Base-by-base conservation (phyloP, 2,329 filamentous ascomycete genomes). In the Chaetoscypha palmicola region DNA sequence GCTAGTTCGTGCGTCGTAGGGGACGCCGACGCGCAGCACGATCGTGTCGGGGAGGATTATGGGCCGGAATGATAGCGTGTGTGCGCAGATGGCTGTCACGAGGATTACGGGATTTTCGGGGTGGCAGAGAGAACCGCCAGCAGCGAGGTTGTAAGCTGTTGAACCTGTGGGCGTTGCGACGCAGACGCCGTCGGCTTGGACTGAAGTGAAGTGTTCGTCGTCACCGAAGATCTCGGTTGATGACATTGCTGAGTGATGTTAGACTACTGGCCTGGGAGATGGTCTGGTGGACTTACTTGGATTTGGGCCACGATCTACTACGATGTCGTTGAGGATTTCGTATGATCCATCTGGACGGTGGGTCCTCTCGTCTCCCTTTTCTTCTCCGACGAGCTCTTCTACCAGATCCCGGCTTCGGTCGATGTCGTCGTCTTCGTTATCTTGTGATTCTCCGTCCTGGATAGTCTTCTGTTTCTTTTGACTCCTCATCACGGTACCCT, bases 21-120 rank as follows among this genome's bases (percentile, higher is more conserved):
- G 92, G n/a, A 97, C 90, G 9, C 91, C 92, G 14, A 95, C 76
- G 28, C 92, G 80, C 47, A 98, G 71, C 1, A 97, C 91, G 50
- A 97, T 94, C 0, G 91, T 96, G 66, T 98, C 92, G 0, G 92
- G 92, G 2, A 97, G 73, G 58, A 97, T 92, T 58, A 97, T 92
- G n/a, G 91, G 91, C 9, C 92, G 77, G 73, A 97, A 97, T 2
- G 87, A 94, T 2, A 97, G 73, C 0, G 91, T 96, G 65, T 97
- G 91, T 1, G 92, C 87, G 62, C 90, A 96, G 44, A 97, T 95
- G 38, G 91, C 85, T 1, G 90, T 95, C 4, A 97, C 79, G 2
- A 97, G 79, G 66, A 97, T 95, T 37, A 96, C 90, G 0, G 91
- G 92, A 62, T 96, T 97, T 57, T 97, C 92, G 0, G 91, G 91